Base-by-base conservation (phyloP, 116 monocot species). In the Papilionanthe hybrid region DNA sequence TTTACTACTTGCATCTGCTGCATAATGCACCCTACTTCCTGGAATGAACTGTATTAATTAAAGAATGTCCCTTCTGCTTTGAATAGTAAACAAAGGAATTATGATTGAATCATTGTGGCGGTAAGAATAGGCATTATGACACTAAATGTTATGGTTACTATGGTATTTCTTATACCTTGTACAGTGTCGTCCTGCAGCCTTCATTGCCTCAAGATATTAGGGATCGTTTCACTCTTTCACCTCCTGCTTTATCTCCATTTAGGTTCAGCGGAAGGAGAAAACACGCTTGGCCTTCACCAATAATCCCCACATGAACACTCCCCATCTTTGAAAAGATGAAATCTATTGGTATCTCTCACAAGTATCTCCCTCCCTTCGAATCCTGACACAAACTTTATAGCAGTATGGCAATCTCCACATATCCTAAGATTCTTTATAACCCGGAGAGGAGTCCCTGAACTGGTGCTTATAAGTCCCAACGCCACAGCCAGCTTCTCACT, bases 401-500 rank as follows among this genome's bases (percentile, higher is more conserved):
- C 85, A 68, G 23, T 75, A 85, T 95, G 92, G 32, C 95, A 95
- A 72, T 95, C 95, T 0, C 87, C 92, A 72, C 95, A 95, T 8
- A 92, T 95, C 32, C 95, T 78, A 23, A 95, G 89, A 47, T 95
- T 95, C 83, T 95, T 95, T 19, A 92, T 95, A 22, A 95, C 82
- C 72, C 84, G 60, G 67, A 95, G 90, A 19, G 86, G 60, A 60
- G 87, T 89, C 53, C 88, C 91, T 10, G 73, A 77, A 4, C 80
- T 74, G 0, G 92, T 92, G 80, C 79, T 90, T 72, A 95, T 73
- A 4, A 95, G 91, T 1, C 95, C 95, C 53, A 95, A 58, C 75
- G 84, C 95, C 28, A 92, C 78, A 9, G 92, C 95, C 83, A 95
- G 29, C 83, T 91, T 95, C 89, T 95, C 95, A 71, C 95, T 95